phyloP scores from a whole-genome alignment of 139 green algal genomes.

The Diplosphaera chodatii region DNA sequence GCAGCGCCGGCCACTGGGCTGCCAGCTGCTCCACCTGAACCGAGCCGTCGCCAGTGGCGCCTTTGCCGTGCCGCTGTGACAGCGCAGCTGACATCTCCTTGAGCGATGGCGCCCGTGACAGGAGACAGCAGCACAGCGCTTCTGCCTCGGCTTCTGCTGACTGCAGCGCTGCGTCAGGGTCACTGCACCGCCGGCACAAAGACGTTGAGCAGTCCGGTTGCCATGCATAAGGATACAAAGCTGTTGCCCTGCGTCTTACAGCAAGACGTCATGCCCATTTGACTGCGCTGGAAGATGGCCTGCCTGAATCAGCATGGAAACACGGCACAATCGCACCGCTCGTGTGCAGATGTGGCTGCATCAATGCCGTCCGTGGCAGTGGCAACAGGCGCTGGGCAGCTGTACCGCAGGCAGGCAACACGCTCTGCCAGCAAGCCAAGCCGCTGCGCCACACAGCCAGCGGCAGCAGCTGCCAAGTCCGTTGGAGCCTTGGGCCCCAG shows the following conservation, averaged over 20 bases:
- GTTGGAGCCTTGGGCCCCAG: neutral
- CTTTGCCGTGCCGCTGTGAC: too few species aligned
- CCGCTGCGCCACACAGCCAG: neutral
- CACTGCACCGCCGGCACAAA: too few species aligned
- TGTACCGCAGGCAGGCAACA: neutral
- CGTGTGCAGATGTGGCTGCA: too few species aligned
- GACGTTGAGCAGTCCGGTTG: too few species aligned
- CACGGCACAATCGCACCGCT: neutral
- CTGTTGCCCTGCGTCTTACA: too few species aligned
- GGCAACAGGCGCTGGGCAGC: conserved; percentile 4
- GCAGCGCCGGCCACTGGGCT: neutral
- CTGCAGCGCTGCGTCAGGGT: neutral
- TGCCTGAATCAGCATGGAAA: too few species aligned
- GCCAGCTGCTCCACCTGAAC: neutral
- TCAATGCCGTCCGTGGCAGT: too few species aligned
- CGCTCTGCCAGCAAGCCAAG: conserved; percentile 6
- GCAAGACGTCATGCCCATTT: too few species aligned
- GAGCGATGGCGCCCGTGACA: neutral
- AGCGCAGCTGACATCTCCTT: neutral
- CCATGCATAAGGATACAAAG: too few species aligned
- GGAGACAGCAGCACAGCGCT: neutral
- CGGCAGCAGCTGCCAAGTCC: neutral
- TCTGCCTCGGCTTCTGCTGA: neutral
- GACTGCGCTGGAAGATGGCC: too few species aligned
- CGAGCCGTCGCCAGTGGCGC: too few species aligned